These are phyloP conservation scores for Colletotrichum orchidophilum DNA, from an alignment of 2,329 filamentous ascomycete species.

Conservation along the genomic window DNA sequence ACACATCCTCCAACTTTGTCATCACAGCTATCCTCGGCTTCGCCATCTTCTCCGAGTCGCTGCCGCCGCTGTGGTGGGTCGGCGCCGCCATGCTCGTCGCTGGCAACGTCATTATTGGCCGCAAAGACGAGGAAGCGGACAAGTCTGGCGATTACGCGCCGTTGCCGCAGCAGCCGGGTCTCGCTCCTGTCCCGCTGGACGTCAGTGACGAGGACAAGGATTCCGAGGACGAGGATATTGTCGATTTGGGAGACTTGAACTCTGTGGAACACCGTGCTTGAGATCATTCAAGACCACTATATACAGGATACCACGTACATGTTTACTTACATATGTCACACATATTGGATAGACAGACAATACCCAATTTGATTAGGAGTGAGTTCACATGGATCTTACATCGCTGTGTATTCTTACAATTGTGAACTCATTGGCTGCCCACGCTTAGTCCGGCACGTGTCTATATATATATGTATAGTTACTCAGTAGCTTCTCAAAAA, in stretches of 20 bases:
- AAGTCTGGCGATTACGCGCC: conserved; percentile 42
- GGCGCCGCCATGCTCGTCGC: conserved; percentile 77
- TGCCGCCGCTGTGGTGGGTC: conserved; percentile 81
- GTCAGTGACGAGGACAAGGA: conserved; percentile 35
- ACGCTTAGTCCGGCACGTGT: too few species aligned
- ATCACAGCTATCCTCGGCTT: conserved; percentile 77
- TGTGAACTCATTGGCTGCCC: neutral
- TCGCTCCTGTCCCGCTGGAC: conserved; percentile 7
- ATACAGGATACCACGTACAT: neutral
- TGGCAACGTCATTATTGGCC: conserved; percentile 81
- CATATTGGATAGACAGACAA: neutral
- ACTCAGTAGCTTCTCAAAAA: too few species aligned
- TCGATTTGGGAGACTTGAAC: conserved; percentile 43
- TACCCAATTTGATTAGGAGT: neutral
- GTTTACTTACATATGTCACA: neutral
- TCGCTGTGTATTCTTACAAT: neutral
- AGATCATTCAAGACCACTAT: neutral
- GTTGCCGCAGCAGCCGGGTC: conserved; percentile 38
- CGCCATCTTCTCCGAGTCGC: conserved; percentile 74
- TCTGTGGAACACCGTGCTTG: conserved; percentile 25
- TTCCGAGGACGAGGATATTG: conserved; percentile 45
- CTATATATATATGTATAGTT: too few species aligned
- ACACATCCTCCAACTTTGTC: conserved; percentile 85
- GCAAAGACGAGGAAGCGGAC: conserved; percentile 65
- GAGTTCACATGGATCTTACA: neutral